Evolutionary conservation across 306 rosid species (phyloP).

Genomic region (Calophaca sinica): DNA sequence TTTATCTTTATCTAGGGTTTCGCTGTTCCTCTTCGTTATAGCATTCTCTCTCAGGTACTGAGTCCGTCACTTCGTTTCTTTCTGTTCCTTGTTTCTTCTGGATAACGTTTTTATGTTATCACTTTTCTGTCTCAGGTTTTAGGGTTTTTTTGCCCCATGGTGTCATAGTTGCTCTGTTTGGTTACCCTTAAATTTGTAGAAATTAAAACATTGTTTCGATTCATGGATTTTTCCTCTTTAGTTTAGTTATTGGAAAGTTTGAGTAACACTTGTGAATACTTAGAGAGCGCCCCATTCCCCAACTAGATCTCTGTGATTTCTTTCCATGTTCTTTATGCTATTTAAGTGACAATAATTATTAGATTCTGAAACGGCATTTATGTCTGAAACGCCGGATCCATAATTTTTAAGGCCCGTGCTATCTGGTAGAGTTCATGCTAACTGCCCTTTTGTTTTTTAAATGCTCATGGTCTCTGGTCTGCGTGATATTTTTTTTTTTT

Average conservation of each 20-base stretch:
- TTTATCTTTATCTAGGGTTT: conserved; percentile 47
- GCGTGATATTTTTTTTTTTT: background rate
- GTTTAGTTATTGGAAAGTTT: background rate
- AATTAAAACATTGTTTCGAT: background rate
- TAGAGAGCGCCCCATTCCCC: background rate
- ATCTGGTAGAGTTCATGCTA: conserved; percentile 17
- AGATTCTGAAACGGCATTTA: background rate
- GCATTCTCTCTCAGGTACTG: conserved; percentile 42
- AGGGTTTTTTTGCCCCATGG: conserved; percentile 11
- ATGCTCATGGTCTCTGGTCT: background rate
- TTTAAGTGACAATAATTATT: background rate
- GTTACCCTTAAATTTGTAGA: background rate
- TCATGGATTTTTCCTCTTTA: conserved; percentile 4
- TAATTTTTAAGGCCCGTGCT: background rate
- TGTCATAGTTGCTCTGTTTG: background rate
- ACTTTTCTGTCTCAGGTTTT: background rate
- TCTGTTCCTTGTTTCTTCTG: background rate
- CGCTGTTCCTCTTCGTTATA: background rate
- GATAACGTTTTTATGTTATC: background rate
- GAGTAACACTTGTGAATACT: background rate
- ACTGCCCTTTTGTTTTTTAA: background rate
- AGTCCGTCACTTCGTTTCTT: background rate
- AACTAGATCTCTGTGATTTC: conserved; percentile 33
- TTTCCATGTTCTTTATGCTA: background rate
- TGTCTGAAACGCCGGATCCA: conserved; percentile 13